Conservation (phyloP, 805 yeast species). For the Barnettozyma vustinii region DNA sequence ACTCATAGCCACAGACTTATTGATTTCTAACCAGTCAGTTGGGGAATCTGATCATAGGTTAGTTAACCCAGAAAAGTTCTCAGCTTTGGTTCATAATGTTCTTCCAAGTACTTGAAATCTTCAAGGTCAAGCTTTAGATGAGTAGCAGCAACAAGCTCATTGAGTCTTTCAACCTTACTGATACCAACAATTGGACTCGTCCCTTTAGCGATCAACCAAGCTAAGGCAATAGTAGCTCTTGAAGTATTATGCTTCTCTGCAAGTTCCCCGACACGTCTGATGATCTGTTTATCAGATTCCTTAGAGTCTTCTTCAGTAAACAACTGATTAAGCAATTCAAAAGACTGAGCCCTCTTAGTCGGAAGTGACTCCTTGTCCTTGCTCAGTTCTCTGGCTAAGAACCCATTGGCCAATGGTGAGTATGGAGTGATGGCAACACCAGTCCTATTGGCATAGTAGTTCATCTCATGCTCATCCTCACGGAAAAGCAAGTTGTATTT, state of each 20-base stretch:
- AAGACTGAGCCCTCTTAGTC: conserved; percentile 9
- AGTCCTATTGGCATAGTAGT: conserved; percentile 46
- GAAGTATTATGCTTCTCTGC: conserved; percentile 37
- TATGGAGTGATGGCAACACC: conserved; percentile 57
- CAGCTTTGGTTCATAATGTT: conserved; percentile 3
- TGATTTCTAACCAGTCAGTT: no score
- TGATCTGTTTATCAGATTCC: conserved; percentile 3
- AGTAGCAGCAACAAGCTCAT: conserved; percentile 41
- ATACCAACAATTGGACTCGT: conserved; percentile 49
- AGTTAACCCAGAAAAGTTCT: no score
- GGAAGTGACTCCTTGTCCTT: conserved; percentile 7
- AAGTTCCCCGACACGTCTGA: conserved; percentile 4
- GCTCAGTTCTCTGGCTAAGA: conserved; percentile 42
- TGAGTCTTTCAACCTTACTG: conserved; percentile 40
- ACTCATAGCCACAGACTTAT: no score
- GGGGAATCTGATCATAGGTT: no score
- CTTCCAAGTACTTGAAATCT: conserved; percentile 9
- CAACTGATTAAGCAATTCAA: neutral
- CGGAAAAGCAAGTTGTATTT: conserved; percentile 49
- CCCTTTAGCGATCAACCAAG: conserved; percentile 48
- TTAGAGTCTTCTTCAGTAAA: conserved; percentile 1
- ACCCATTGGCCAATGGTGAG: conserved; percentile 55
- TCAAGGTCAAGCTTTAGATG: conserved; percentile 28
- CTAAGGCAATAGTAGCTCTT: conserved; percentile 46
- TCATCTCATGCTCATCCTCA: conserved; percentile 61